Percentiles rank a stretch among this genome's conserved stretches.
Evolutionary conservation across 2,329 filamentous ascomycete genomes (phyloP).

Genomic region (Gaeumannomyces tritici): DNA sequence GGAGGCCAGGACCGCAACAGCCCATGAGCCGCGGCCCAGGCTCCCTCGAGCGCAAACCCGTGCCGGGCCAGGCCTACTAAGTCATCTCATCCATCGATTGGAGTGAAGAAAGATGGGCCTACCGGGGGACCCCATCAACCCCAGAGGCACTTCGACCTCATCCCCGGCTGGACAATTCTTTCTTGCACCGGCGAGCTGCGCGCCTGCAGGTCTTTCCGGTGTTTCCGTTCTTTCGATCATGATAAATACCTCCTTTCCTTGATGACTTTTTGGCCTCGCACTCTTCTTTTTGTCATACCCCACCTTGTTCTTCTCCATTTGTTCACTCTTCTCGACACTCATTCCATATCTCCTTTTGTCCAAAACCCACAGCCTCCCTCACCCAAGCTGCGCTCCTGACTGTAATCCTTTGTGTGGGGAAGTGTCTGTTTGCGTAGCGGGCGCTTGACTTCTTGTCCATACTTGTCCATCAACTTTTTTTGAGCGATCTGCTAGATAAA

Average conservation of each 20-base stretch:
- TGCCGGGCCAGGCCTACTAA: conserved; percentile 44
- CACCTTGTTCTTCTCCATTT: not conserved
- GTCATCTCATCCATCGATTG: not conserved
- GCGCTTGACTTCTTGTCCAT: not conserved
- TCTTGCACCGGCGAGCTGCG: not conserved
- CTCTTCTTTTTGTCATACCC: not conserved
- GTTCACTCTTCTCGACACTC: not conserved
- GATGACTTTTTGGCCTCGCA: not conserved
- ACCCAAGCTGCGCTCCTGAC: too few relatives aligned
- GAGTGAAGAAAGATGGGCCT: not conserved
- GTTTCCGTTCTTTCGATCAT: not conserved
- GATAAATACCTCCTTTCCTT: not conserved
- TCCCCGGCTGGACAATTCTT: not conserved
- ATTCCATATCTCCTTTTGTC: not conserved
- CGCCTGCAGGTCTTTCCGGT: not conserved
- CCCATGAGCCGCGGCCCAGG: conserved; percentile 14
- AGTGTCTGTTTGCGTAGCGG: not conserved
- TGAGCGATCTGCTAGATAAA: not conserved
- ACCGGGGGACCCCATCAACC: not conserved
- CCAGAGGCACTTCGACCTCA: not conserved
- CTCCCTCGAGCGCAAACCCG: conserved; percentile 43
- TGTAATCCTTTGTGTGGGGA: too few relatives aligned
- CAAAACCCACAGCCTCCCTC: not conserved
- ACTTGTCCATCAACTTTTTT: not conserved
- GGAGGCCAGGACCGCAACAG: conserved; percentile 19